Evolutionary conservation across 2,329 filamentous ascomycete genomes (phyloP).

Genomic region (Chrysosporium keratinophilum): DNA sequence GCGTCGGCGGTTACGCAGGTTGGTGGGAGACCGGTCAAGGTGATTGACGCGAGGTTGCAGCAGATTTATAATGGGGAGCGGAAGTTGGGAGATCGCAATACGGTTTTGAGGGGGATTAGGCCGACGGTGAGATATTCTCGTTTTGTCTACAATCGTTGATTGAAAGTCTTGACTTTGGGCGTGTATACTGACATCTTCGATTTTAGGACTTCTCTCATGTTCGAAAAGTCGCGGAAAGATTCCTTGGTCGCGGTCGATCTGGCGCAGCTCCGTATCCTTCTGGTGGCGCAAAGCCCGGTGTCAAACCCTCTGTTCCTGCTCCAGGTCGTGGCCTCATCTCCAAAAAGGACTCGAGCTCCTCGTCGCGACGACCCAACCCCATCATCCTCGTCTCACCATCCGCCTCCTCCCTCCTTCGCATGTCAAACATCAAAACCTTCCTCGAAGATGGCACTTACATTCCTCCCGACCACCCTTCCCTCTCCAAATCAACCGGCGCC

Average conservation of each 20-base stretch:
- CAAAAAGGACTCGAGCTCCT: constrained; percentile 40
- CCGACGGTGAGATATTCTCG: constrained; percentile 53
- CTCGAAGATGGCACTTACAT: constrained; percentile 74
- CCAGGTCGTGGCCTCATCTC: constrained; percentile 31
- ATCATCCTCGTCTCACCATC: constrained; percentile 97
- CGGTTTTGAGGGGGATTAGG: constrained; percentile 73
- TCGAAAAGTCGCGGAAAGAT: constrained; percentile 69
- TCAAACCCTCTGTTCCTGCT: constrained; percentile 26
- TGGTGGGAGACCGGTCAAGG: constrained; percentile 47
- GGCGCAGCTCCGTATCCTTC: constrained; percentile 29
- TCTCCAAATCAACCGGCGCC: constrained; percentile 53
- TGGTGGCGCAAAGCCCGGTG: constrained; percentile 23
- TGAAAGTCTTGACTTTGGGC: neutral
- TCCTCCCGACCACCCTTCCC: constrained; percentile 55
- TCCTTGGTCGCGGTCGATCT: constrained; percentile 51
- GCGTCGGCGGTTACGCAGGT: constrained; percentile 34
- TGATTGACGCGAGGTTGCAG: constrained; percentile 69
- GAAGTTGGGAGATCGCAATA: constrained; percentile 87
- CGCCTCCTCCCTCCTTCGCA: constrained; percentile 83
- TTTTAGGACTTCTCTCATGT: constrained; percentile 83
- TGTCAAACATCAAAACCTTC: constrained; percentile 93
- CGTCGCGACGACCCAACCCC: constrained; percentile 53
- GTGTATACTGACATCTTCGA: neutral
- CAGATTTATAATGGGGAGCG: constrained; percentile 89
- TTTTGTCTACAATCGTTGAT: neutral